phyloP scores from a whole-genome alignment of 2,329 filamentous ascomycete genomes.

The Cyphellophora europaea region DNA sequence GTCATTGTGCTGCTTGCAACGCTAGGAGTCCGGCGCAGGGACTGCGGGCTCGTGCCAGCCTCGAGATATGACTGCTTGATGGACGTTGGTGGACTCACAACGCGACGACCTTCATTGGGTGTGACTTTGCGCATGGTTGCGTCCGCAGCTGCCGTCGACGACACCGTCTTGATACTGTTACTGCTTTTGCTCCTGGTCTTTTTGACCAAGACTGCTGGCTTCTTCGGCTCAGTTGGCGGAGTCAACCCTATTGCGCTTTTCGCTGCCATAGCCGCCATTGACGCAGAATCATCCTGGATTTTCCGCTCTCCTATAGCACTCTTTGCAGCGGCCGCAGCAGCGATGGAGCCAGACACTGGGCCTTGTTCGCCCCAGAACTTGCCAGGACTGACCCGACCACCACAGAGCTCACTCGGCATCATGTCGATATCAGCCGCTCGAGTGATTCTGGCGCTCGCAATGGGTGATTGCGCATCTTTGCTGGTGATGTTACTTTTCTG shows the following conservation, averaged over 20 bases:
- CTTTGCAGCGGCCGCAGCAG: not conserved
- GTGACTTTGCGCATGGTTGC: not conserved
- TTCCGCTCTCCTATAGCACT: not conserved
- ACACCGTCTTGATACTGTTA: constrained; percentile 8
- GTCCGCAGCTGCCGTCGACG: constrained; percentile 5
- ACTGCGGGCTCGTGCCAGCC: constrained; percentile 1
- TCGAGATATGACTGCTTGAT: constrained; percentile 3
- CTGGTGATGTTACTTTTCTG: constrained; percentile 3
- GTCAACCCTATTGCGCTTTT: constrained; percentile 3
- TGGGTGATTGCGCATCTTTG: not conserved
- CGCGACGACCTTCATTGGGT: not conserved
- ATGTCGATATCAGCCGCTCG: not conserved
- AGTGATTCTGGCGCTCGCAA: not conserved
- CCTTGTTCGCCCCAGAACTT: not conserved
- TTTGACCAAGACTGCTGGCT: constrained; percentile 1
- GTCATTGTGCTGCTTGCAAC: constrained; percentile 6
- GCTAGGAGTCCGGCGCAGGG: constrained; percentile 10
- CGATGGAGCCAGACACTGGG: not conserved
- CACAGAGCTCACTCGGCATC: constrained; percentile 4
- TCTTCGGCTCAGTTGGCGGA: not conserved
- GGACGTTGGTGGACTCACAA: constrained; percentile 5
- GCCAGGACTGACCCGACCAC: constrained; percentile 3
- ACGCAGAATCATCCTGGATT: not conserved
- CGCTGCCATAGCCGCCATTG: constrained; percentile 3
- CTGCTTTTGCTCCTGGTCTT: not conserved